These are phyloP conservation scores for Collybia sordida DNA, from an alignment of 768 basidiomycete species.

Conservation along the genomic window DNA sequence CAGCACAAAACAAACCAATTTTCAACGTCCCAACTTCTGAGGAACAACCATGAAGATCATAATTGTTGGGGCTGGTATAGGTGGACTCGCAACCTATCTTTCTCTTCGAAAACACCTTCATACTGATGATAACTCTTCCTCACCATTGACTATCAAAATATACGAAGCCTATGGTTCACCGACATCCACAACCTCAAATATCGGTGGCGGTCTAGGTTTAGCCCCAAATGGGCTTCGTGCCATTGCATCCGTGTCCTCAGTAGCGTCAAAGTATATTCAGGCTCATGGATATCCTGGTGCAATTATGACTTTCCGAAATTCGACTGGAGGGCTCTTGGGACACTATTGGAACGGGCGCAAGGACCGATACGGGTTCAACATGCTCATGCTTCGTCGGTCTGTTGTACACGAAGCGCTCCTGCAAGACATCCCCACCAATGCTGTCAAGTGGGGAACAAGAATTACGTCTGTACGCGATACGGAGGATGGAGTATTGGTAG, in stretches of 20 bases:
- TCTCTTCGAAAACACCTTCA: conserved; percentile 31
- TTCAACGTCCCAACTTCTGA: too few species aligned
- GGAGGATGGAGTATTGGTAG: conserved; percentile 21
- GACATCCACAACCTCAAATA: conserved; percentile 18
- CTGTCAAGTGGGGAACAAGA: conserved; percentile 28
- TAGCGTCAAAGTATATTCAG: conserved; percentile 29
- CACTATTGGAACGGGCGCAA: conserved; percentile 23
- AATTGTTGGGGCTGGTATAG: conserved; percentile 34
- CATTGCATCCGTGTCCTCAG: conserved; percentile 25
- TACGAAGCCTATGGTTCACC: conserved; percentile 32
- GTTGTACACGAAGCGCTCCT: conserved; percentile 33
- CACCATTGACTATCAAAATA: conserved; percentile 23
- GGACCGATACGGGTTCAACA: conserved; percentile 29
- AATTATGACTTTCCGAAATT: conserved; percentile 30
- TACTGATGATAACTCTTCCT: conserved; percentile 4
- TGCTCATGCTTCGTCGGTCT: conserved; percentile 31
- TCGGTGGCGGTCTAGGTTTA: conserved; percentile 37
- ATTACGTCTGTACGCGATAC: conserved; percentile 26
- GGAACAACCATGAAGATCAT: conserved; percentile 27
- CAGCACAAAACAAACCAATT: too few species aligned
- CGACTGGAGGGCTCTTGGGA: conserved; percentile 33
- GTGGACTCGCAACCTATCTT: conserved; percentile 30
- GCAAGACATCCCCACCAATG: conserved; percentile 23
- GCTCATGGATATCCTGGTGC: conserved; percentile 22
- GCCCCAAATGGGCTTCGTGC: conserved; percentile 39